A percentile compares a stretch with the other conserved stretches of the same genome.
Evolutionary conservation across 805 yeast species (phyloP).

Genomic region (Ogataea populi-albae): DNA sequence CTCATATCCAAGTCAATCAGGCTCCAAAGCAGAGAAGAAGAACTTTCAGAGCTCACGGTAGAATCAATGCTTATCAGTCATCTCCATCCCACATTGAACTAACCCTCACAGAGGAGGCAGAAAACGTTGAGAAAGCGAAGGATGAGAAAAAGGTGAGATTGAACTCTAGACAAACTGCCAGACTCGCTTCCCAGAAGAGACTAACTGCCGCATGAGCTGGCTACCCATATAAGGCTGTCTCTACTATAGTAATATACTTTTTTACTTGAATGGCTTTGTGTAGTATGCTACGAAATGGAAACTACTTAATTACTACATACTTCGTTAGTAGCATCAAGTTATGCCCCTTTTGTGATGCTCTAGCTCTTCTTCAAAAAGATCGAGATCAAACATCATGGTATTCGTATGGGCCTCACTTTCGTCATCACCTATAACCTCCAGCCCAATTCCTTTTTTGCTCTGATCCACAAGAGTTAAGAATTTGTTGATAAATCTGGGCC

Average conservation of each 20-base stretch:
- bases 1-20: constrained; percentile 99
- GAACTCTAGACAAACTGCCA: constrained; percentile 89
- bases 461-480: constrained; percentile 6
- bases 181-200: constrained; percentile 86
- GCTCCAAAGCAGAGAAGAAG: constrained; percentile 99
- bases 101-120: constrained; percentile 92
- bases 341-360: no score
- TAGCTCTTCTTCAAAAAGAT: constrained; percentile 6
- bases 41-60: constrained; percentile 99
- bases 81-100: constrained; percentile 99
- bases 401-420: no score
- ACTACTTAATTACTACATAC: no score
- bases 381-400: no score
- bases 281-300: no score
- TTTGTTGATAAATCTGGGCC: constrained; percentile 13
- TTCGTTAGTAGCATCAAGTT: no score
- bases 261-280: no score
- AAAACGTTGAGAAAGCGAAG: constrained; percentile 86
- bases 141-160: constrained; percentile 56
- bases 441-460: constrained; percentile 15
- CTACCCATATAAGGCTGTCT: neutral
- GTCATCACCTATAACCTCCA: constrained; percentile 16
- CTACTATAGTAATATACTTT: constrained; percentile 12
- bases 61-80: constrained; percentile 99
- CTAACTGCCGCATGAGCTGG: constrained; percentile 54